Evolutionary conservation across 1,139 yeast genomes (phyloP).

Genomic region (Taiozyma onychis): DNA sequence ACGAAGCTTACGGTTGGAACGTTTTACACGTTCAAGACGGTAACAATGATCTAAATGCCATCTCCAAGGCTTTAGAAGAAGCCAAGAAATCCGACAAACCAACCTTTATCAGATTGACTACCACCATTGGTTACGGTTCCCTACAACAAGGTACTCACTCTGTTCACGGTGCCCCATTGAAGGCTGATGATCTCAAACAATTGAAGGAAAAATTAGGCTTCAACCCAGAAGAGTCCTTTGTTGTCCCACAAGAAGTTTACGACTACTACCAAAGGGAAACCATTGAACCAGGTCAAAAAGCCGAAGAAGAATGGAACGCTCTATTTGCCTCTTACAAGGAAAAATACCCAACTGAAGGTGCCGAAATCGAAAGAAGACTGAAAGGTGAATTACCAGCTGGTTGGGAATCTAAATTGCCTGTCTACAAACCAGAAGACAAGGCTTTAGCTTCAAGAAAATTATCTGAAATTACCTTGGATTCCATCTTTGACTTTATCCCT

Average conservation of each 20-base stretch:
- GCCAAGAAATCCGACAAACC: slow-evolving; percentile 81
- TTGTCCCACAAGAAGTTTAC: slow-evolving; percentile 79
- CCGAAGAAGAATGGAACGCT: slow-evolving; percentile 71
- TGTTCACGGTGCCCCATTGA: slow-evolving; percentile 97
- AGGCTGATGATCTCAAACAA: slow-evolving; percentile 88
- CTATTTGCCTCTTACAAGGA: slow-evolving; percentile 55
- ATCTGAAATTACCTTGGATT: slow-evolving; percentile 74
- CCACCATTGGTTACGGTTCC: slow-evolving; percentile 96
- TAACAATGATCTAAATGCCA: slow-evolving; percentile 69
- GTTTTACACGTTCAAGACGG: slow-evolving; percentile 73
- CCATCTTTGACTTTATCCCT: slow-evolving; percentile 64
- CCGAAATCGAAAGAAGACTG: slow-evolving; percentile 79
- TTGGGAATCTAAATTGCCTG: slow-evolving; percentile 80
- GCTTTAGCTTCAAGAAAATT: slow-evolving; percentile 95
- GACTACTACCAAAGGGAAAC: slow-evolving; percentile 59
- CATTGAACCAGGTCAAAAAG: slow-evolving; percentile 54
- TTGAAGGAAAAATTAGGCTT: slow-evolving; percentile 83
- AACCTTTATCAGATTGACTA: slow-evolving; percentile 80
- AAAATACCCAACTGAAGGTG: slow-evolving; percentile 76
- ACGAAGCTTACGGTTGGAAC: slow-evolving; percentile 96
- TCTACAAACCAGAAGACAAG: slow-evolving; percentile 69
- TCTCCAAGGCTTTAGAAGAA: slow-evolving; percentile 65
- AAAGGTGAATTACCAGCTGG: slow-evolving; percentile 74
- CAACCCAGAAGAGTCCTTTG: slow-evolving; percentile 78
- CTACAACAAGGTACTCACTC: slow-evolving; percentile 78